Conservation (phyloP, 257 asterid genomes). For the Petunia axillaris region DNA sequence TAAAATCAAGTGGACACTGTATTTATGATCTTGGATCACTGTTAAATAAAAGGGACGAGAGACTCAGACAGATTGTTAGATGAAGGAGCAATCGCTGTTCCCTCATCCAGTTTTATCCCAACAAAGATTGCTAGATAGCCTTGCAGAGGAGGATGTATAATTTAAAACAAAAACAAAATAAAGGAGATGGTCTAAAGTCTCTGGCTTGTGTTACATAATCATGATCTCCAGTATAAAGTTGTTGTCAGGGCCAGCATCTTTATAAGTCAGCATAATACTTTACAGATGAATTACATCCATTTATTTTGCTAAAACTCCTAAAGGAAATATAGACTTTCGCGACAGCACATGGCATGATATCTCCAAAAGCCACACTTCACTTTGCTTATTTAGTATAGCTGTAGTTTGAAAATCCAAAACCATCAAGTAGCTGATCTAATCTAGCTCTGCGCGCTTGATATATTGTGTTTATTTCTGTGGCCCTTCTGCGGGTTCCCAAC, state of each 20-base stretch:
- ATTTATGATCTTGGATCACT: not conserved
- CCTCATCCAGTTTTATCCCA: not conserved
- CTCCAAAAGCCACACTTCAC: too few relatives aligned
- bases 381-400: too few relatives aligned
- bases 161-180: too few relatives aligned
- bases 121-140: not conserved
- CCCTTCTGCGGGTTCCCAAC: not conserved
- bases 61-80: not conserved
- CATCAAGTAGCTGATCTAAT: too few relatives aligned
- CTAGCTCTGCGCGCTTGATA: too few relatives aligned
- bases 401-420: too few relatives aligned
- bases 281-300: too few relatives aligned
- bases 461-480: not conserved
- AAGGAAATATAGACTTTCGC: too few relatives aligned
- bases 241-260: too few relatives aligned
- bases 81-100: not conserved
- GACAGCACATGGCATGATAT: too few relatives aligned
- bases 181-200: not conserved
- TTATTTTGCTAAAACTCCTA: too few relatives aligned
- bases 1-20: not conserved
- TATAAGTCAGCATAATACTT: too few relatives aligned
- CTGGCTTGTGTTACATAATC: not conserved
- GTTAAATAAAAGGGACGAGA: not conserved
- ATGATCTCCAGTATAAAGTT: conserved; percentile 1
- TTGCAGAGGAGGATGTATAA: not conserved